Conservation (phyloP, 192 early-diverging fungal species). For the Entomortierella beljakovae region DNA sequence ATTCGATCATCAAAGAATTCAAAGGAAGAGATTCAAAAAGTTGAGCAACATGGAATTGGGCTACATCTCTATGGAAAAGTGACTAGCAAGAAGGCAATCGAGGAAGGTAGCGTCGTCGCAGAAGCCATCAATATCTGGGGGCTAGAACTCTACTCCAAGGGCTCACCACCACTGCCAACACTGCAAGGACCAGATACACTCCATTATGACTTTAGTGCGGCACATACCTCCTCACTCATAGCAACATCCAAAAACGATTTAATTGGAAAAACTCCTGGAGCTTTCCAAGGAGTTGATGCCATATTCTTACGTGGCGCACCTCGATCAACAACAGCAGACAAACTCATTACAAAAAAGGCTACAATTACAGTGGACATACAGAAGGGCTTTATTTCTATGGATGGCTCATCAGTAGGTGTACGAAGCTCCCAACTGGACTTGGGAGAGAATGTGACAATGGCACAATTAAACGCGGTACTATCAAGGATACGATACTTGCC, state of each 20-base stretch:
- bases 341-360: slow-evolving; percentile 19
- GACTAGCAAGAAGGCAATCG: slow-evolving; percentile 61
- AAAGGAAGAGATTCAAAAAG: slow-evolving; percentile 50
- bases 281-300: slow-evolving; percentile 61
- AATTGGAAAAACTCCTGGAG: slow-evolving; percentile 48
- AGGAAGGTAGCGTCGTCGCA: slow-evolving; percentile 61
- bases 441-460: slow-evolving; percentile 43
- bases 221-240: not conserved
- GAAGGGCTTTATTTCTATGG: slow-evolving; percentile 22
- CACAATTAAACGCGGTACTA: slow-evolving; percentile 36
- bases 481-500: slow-evolving; percentile 49
- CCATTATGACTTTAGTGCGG: slow-evolving; percentile 3
- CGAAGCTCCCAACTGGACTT: slow-evolving; percentile 34
- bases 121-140: slow-evolving; percentile 59
- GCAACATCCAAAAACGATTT: slow-evolving; percentile 7
- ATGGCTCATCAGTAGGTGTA: slow-evolving; percentile 10
- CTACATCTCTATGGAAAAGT: slow-evolving; percentile 70
- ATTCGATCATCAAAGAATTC: slow-evolving; percentile 51
- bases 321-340: not conserved
- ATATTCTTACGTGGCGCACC: slow-evolving; percentile 61
- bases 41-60: slow-evolving; percentile 56
- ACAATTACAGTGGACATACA: slow-evolving; percentile 15
- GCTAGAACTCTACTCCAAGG: slow-evolving; percentile 51
- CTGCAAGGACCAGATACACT: slow-evolving; percentile 31
- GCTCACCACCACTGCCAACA: slow-evolving; percentile 14